Evolutionary conservation across 805 yeast species (phyloP), one percentile per base, ranked within the genome.

Genomic region (Zygosaccharomyces pseudorouxii): DNA sequence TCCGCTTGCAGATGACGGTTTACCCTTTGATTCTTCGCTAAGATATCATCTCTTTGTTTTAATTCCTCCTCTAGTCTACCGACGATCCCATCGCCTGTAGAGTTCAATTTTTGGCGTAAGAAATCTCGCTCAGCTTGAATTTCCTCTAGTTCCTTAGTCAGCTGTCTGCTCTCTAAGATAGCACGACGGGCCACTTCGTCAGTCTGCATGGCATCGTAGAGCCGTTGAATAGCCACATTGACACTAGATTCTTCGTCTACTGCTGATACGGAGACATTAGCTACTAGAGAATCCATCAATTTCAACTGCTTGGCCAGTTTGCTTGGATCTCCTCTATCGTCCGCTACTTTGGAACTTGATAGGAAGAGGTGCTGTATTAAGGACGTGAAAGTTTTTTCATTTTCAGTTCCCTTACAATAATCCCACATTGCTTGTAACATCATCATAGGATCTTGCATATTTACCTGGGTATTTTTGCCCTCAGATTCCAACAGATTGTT

Each of bases 131-230:
- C 89, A 2, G 70, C 71, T 40, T 57, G 55, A 18, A 57, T 46
- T 49, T 67, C 70, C 42, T 80, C 84, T 2, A 82, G 77, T 36
- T 70, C 72, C 49, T 71, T 71, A 4, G 75, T 71, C 36, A 82
- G 75, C 12, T 77, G 81, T 51, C 80, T 76, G 8, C 82, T 78
- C 48, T 85, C 90, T 14, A 62, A 18, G 3, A 72, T 77, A 50
- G 97, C 95, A 46, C 85, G 76, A 46, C 86, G 74, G 11, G 96
- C 96, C 64, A 84, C 86, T 50, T 89, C 96, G 65, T 93, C 98
- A 0, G 97, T 88, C 57, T 83, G 83, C 68, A 90, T 76, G 8
- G 92, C 77, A 38, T 89, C 82, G 51, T 80, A 76, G 37, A 93
- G 73, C 47, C 84, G 72, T 60, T 88, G 93, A 29, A 90, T 86